A percentile compares a stretch with the other conserved stretches of the same genome.
These are phyloP conservation scores for Cytospora mali DNA, from an alignment of 2,329 filamentous ascomycete species.

Conservation along the genomic window DNA sequence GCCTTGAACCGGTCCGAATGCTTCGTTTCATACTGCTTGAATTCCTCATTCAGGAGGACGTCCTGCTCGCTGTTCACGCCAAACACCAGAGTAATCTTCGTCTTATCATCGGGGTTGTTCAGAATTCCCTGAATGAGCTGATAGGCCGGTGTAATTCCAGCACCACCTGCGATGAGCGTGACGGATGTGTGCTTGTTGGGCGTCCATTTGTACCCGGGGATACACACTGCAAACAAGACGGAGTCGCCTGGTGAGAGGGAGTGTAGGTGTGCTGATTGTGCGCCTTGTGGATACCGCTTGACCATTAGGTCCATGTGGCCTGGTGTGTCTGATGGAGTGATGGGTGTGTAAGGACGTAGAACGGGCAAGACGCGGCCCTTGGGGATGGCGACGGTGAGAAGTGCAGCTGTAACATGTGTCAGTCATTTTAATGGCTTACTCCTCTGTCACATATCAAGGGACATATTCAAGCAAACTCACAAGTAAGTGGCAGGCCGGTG, in stretches of 20 bases:
- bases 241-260: slow-evolving; percentile 63
- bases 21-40: slow-evolving; percentile 51
- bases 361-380: slow-evolving; percentile 60
- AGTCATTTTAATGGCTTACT: background rate
- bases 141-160: slow-evolving; percentile 72
- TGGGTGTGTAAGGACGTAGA: slow-evolving; percentile 67
- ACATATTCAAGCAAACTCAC: slow-evolving; percentile 36
- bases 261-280: slow-evolving; percentile 67
- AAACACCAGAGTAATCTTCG: slow-evolving; percentile 65
- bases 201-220: slow-evolving; percentile 59
- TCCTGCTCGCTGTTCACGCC: slow-evolving; percentile 68
- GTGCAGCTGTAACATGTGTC: slow-evolving; percentile 45
- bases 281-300: slow-evolving; percentile 69
- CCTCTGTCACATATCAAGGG: background rate
- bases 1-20: slow-evolving; percentile 59
- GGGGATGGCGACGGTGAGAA: slow-evolving; percentile 64
- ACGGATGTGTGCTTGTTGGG: slow-evolving; percentile 54
- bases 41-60: slow-evolving; percentile 58
- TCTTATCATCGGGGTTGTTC: slow-evolving; percentile 62
- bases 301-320: slow-evolving; percentile 66
- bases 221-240: slow-evolving; percentile 58
- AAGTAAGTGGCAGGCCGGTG: slow-evolving; percentile 54
- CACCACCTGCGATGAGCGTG: slow-evolving; percentile 70
- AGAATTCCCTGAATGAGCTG: slow-evolving; percentile 65
- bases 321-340: slow-evolving; percentile 54